A percentile compares a stretch with the other conserved stretches of the same genome.
phyloP scores from a whole-genome alignment of 352 stramenopile genomes.

The Thalassiosira livingstoniorum region DNA sequence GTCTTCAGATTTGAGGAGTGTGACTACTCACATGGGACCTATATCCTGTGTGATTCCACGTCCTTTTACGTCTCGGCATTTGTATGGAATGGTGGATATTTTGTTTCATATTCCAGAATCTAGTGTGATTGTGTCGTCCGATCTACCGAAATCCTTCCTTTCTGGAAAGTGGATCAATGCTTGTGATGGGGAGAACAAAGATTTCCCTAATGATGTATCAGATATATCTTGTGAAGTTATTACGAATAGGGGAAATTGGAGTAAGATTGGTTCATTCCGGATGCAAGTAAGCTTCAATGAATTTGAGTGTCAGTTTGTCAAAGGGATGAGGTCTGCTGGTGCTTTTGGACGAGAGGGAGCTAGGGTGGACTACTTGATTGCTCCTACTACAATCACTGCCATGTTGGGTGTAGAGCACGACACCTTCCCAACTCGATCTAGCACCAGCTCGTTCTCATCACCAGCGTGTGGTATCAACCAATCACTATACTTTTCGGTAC shows the following conservation, averaged over 20 bases:
- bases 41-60: constrained; percentile 66
- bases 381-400: constrained; percentile 65
- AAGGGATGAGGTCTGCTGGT: not conserved
- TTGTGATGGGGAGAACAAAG: constrained; percentile 47
- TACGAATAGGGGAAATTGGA: too few species aligned
- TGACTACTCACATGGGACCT: constrained; percentile 64
- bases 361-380: constrained; percentile 65
- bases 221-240: constrained; percentile 65
- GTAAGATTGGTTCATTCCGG: too few species aligned
- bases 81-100: constrained; percentile 69
- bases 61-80: constrained; percentile 47
- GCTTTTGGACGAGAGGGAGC: too few species aligned
- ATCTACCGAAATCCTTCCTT: constrained; percentile 74
- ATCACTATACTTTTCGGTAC: constrained; percentile 64
- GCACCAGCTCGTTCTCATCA: constrained; percentile 8
- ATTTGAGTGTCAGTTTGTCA: not conserved
- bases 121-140: constrained; percentile 69
- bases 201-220: constrained; percentile 75
- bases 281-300: not conserved
- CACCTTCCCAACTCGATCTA: constrained; percentile 4
- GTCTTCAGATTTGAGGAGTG: constrained; percentile 75
- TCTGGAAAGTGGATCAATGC: constrained; percentile 57
- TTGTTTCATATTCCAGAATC: constrained; percentile 61
- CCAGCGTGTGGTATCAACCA: too few species aligned
- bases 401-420: constrained; percentile 74